phyloP scores from a whole-genome alignment of 495 filamentous ascomycete species.

The Tuber microsphaerosporum region DNA sequence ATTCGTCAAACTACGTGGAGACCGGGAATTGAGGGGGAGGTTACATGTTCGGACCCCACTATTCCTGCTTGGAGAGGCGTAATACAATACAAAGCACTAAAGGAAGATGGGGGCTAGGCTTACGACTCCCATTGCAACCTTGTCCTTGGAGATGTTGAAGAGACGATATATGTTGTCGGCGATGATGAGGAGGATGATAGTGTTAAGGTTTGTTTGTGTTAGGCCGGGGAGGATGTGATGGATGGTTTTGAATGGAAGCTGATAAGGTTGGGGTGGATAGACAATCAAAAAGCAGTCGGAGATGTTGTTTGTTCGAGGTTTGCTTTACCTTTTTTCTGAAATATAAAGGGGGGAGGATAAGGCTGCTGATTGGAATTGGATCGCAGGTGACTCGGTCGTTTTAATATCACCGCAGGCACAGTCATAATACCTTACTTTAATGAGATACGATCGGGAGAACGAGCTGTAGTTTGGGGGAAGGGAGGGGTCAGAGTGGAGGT shows the following conservation, averaged over 20 bases:
- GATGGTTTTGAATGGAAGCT: conserved; percentile 5
- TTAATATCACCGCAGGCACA: conserved; percentile 76
- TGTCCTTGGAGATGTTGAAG: conserved; percentile 93
- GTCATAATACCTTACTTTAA: conserved; percentile 30
- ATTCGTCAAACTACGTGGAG: conserved; percentile 91
- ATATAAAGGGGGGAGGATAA: conserved; percentile 2
- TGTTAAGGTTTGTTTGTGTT: conserved; percentile 51
- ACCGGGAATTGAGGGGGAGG: conserved; percentile 88
- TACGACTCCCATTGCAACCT: conserved; percentile 98
- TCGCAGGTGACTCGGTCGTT: conserved; percentile 84
- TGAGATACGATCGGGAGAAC: not conserved
- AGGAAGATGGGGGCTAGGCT: conserved; percentile 52
- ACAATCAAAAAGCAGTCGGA: conserved; percentile 93
- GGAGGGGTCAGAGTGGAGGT: not conserved
- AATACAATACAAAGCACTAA: not conserved
- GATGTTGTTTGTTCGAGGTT: conserved; percentile 98
- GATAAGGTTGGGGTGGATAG: conserved; percentile 45
- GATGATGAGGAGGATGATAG: conserved; percentile 79
- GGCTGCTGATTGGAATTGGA: not conserved
- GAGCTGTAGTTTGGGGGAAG: not conserved
- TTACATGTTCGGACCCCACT: conserved; percentile 64
- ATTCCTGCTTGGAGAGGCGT: not conserved
- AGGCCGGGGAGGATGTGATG: conserved; percentile 12
- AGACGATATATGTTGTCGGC: conserved; percentile 85
- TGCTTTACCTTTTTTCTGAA: conserved; percentile 27